Conservation (phyloP, 1,284 basidiomycete genomes). For the Volvariella surrecta region DNA sequence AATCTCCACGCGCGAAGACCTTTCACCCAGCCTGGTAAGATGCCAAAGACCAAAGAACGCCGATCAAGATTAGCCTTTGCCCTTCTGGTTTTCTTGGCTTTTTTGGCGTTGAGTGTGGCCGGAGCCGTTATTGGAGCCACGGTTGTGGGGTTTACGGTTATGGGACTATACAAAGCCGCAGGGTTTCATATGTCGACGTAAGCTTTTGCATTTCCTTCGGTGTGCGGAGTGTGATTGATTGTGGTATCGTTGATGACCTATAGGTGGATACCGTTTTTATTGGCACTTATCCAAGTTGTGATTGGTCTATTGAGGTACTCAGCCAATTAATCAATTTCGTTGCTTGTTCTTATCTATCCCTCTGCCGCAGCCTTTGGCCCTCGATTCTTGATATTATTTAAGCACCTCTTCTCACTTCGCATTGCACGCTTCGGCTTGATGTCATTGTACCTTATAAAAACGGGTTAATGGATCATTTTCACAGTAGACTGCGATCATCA, state of each 20-base stretch:
- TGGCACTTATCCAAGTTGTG: constrained; percentile 63
- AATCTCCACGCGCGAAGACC: neutral
- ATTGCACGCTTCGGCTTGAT: no score
- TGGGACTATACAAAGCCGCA: constrained; percentile 61
- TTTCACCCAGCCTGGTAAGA: constrained; percentile 12
- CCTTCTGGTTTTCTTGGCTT: constrained; percentile 55
- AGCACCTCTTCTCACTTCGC: no score
- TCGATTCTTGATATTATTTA: no score
- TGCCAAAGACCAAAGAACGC: constrained; percentile 35
- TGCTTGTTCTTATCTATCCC: no score
- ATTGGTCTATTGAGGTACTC: constrained; percentile 64
- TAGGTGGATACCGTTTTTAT: constrained; percentile 79
- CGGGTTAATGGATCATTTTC: no score
- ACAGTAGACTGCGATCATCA: no score
- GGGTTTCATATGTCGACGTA: constrained; percentile 77
- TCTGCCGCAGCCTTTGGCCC: no score
- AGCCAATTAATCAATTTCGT: no score
- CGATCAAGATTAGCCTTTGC: constrained; percentile 57
- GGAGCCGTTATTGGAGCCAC: constrained; percentile 65
- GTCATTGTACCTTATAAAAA: no score
- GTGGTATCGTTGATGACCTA: constrained; percentile 7
- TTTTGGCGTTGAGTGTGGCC: constrained; percentile 44
- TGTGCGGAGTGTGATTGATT: constrained; percentile 1
- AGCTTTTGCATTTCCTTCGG: constrained; percentile 19
- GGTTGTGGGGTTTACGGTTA: constrained; percentile 63